phyloP scores from a whole-genome alignment of 352 stramenopile genomes.

The Phytophthora tubulina region DNA sequence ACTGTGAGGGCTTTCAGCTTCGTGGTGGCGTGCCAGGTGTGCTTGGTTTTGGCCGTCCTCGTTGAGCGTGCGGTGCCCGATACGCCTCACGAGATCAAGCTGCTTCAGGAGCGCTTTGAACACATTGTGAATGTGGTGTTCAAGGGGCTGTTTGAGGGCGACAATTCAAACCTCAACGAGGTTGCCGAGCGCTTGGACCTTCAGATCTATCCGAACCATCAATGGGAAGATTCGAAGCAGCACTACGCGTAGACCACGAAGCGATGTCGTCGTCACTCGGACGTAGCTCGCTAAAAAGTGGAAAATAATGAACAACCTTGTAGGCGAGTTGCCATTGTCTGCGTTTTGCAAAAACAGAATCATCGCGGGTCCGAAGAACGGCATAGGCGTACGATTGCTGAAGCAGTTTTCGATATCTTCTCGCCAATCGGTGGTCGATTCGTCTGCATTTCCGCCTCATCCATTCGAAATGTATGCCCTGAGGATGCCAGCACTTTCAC shows the following conservation, averaged over 20 bases:
- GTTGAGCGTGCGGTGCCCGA: conserved; percentile 74
- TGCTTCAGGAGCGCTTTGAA: conserved; percentile 71
- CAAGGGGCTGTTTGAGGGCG: conserved; percentile 70
- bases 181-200: conserved; percentile 79
- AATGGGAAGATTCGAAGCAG: conserved; percentile 62
- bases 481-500: conserved; percentile 32
- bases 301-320: conserved; percentile 12
- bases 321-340: not conserved
- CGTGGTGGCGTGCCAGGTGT: conserved; percentile 77
- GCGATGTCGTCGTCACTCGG: not conserved
- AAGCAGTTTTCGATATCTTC: conserved; percentile 61
- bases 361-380: conserved; percentile 13
- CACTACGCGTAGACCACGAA: conserved; percentile 27
- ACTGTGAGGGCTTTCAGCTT: conserved; percentile 72
- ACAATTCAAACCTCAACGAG: conserved; percentile 77
- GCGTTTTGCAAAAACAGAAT: not conserved
- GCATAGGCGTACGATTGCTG: conserved; percentile 50
- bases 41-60: conserved; percentile 65
- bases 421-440: conserved; percentile 32
- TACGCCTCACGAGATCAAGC: conserved; percentile 61
- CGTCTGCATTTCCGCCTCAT: conserved; percentile 7
- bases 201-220: conserved; percentile 75
- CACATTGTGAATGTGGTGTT: conserved; percentile 85
- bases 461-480: conserved; percentile 5
- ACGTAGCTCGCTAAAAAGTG: conserved; percentile 4